Conservation (phyloP, 768 basidiomycete species). For the Tricholoma sp. region DNA sequence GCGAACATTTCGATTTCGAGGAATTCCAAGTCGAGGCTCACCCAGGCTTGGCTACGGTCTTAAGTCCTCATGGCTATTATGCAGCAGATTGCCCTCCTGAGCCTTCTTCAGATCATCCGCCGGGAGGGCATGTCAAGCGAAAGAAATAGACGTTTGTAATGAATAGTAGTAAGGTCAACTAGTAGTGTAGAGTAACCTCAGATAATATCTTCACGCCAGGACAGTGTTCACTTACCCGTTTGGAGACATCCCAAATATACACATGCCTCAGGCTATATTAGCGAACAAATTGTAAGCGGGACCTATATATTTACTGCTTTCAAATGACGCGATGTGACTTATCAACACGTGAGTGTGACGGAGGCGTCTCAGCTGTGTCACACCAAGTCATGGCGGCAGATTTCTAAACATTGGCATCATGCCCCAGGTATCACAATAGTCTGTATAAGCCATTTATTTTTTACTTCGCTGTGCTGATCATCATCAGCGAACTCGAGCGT, state of each 20-base stretch:
- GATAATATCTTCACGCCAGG: too few relatives aligned
- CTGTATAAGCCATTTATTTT: constrained; percentile 13
- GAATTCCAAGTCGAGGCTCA: constrained; percentile 78
- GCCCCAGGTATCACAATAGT: constrained; percentile 50
- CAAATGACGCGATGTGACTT: neutral
- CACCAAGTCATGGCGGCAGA: too few relatives aligned
- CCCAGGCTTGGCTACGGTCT: constrained; percentile 55
- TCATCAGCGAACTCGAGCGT: constrained; percentile 57
- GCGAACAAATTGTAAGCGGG: too few relatives aligned
- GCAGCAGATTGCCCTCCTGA: constrained; percentile 44
- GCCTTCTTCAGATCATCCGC: neutral
- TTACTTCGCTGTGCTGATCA: neutral
- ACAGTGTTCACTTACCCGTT: too few relatives aligned
- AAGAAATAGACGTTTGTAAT: neutral
- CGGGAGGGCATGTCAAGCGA: neutral
- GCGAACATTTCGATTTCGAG: constrained; percentile 70
- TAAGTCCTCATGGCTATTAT: constrained; percentile 61
- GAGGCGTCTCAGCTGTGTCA: neutral
- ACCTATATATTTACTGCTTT: too few relatives aligned
- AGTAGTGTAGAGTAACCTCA: too few relatives aligned
- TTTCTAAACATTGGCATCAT: constrained; percentile 17
- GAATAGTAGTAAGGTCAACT: neutral
- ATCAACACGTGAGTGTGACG: constrained; percentile 1
- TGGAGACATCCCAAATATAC: too few relatives aligned
- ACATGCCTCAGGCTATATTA: too few relatives aligned